A percentile compares a stretch with the other conserved stretches of the same genome.
Conservation (phyloP, 257 asterid genomes). For the Penstemon davidsonii region DNA sequence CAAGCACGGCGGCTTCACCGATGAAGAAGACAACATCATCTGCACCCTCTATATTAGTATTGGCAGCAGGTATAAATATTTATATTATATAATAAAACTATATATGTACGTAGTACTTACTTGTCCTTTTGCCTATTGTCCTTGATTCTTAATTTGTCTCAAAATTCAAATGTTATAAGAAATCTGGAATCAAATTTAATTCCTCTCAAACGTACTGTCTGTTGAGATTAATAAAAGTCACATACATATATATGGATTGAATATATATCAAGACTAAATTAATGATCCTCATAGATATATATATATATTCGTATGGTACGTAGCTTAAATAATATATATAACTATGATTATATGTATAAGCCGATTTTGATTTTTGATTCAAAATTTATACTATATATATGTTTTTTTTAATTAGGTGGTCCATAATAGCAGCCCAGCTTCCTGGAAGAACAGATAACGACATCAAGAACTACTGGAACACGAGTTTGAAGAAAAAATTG, state of each 20-base stretch:
- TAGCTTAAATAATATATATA: too few species aligned
- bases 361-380: not conserved
- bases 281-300: too few species aligned
- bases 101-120: not conserved
- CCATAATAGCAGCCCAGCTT: conserved; percentile 91
- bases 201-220: not conserved
- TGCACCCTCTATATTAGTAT: conserved; percentile 96
- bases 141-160: conserved; percentile 34
- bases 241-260: too few species aligned
- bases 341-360: too few species aligned
- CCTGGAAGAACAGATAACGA: conserved; percentile 97
- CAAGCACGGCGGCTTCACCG: conserved; percentile 94
- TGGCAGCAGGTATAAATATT: conserved; percentile 99
- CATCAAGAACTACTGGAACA: conserved; percentile 95
- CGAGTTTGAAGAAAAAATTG: conserved; percentile 75
- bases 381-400: conserved; percentile 28
- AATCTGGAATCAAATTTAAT: conserved; percentile 19
- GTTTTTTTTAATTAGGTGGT: conserved; percentile 54
- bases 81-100: not conserved
- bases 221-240: not conserved
- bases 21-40: conserved; percentile 93
- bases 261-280: too few species aligned
- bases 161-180: conserved; percentile 25
- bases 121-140: conserved; percentile 71
- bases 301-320: too few species aligned